Conservation (phyloP, 2,329 filamentous ascomycete species). For the Capronia epimyces region DNA sequence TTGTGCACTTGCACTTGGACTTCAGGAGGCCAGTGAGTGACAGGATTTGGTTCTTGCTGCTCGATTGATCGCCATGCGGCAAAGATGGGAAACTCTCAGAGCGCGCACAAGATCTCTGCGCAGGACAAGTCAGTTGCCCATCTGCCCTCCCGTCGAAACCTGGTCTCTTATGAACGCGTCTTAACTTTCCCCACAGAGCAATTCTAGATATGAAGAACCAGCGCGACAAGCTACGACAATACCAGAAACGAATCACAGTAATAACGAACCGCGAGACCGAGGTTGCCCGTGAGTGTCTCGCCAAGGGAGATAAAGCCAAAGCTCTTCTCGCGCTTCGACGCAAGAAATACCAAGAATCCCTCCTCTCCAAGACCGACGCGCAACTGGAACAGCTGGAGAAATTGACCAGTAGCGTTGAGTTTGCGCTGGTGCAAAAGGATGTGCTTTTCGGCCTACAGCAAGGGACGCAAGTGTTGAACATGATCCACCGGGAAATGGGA, state of each 20-base stretch:
- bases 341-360: slow-evolving; percentile 93
- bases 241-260: slow-evolving; percentile 81
- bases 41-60: no score
- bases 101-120: slow-evolving; percentile 61
- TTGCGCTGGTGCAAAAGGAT: slow-evolving; percentile 94
- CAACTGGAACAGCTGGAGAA: slow-evolving; percentile 93
- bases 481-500: slow-evolving; percentile 94
- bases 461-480: slow-evolving; percentile 79
- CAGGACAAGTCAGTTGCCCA: slow-evolving; percentile 73
- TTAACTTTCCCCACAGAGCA: slow-evolving; percentile 53
- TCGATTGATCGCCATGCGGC: slow-evolving; percentile 16
- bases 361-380: slow-evolving; percentile 81
- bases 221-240: slow-evolving; percentile 93
- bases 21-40: no score
- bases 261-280: slow-evolving; percentile 83
- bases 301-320: slow-evolving; percentile 69
- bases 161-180: background rate
- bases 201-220: slow-evolving; percentile 97
- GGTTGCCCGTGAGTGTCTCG: slow-evolving; percentile 76
- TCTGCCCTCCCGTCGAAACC: no score
- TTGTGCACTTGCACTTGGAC: no score
- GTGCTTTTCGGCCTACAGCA: slow-evolving; percentile 88
- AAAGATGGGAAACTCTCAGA: slow-evolving; percentile 60
- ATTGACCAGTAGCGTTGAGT: slow-evolving; percentile 83
- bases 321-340: slow-evolving; percentile 83